Percentiles rank a stretch among this genome's conserved stretches.
phyloP scores from a whole-genome alignment of 495 filamentous ascomycete genomes.

The Rhypophila decipiens region DNA sequence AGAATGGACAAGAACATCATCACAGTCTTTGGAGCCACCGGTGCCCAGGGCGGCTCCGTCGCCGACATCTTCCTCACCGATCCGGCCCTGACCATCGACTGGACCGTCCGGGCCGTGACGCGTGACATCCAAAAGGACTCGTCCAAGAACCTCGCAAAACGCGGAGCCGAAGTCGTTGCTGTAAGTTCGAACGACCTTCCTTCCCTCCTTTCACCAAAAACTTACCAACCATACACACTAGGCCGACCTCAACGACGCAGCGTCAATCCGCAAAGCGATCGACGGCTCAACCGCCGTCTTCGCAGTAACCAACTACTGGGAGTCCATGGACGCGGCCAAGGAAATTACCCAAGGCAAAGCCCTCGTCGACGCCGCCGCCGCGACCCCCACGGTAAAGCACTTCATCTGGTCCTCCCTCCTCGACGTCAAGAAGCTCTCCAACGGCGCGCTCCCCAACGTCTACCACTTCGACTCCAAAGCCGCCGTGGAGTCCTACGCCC shows the following conservation, averaged over 20 bases:
- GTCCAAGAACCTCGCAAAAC: slow-evolving; percentile 35
- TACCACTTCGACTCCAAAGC: slow-evolving; percentile 60
- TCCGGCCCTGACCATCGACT: slow-evolving; percentile 7
- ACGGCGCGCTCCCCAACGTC: slow-evolving; percentile 44
- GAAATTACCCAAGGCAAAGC: slow-evolving; percentile 41
- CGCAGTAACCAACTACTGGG: slow-evolving; percentile 39
- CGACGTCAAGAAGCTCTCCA: slow-evolving; percentile 31
- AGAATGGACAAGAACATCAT: slow-evolving; percentile 34
- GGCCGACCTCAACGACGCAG: slow-evolving; percentile 35
- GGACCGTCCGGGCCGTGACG: slow-evolving; percentile 46
- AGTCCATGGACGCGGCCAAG: slow-evolving; percentile 21
- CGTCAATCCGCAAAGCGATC: slow-evolving; percentile 40
- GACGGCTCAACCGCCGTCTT: slow-evolving; percentile 41
- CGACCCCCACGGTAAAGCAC: slow-evolving; percentile 34
- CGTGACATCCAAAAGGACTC: slow-evolving; percentile 41
- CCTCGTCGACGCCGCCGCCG: slow-evolving; percentile 43
- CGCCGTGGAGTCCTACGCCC: slow-evolving; percentile 52
- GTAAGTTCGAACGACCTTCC: slow-evolving; percentile 14
- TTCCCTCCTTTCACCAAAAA: slow-evolving; percentile 19
- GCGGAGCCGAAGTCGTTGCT: slow-evolving; percentile 39
- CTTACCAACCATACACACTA: not conserved
- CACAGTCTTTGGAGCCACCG: slow-evolving; percentile 58
- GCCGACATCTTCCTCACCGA: slow-evolving; percentile 27
- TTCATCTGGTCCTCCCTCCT: slow-evolving; percentile 41
- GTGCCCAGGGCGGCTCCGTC: slow-evolving; percentile 56